Evolutionary conservation across 1,284 basidiomycete genomes (phyloP), one percentile per base, ranked within the genome.

Genomic region (Sanghuangporus weigelae): DNA sequence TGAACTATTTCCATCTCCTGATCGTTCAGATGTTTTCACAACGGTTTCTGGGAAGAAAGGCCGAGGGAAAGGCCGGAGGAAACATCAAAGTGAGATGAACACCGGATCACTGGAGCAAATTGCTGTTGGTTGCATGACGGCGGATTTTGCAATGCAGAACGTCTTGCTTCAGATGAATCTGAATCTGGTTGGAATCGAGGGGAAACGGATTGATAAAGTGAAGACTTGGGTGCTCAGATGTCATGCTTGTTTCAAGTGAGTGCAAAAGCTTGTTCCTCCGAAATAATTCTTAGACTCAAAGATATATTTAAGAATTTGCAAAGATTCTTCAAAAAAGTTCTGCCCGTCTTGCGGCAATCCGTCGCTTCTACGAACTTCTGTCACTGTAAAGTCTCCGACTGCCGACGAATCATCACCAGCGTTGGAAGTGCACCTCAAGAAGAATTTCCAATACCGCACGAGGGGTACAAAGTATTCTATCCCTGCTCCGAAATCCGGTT

Each of bases 141-240:
- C 93, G 44, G 97, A 99, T 83, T 99, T 95, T 76, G 97, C 97
- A 14, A 97, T 99, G 85, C 97, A 99, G 77, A 99, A 99, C 72
- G 95, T 99, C 12, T 77, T 98, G 64, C 77, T 99, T 60, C 96
- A 98, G 73, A 97, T 99, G 92, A 92, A 93, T 0, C 77, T 99
- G 62, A 90, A 89, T 67, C 81, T 99, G 35, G 89, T 99, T n/a
- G 90, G 95, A 14, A 84, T 92, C 19, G 94, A 96, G 69, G 97
- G 97, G 7, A 93, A 90, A 77, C 84, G 87, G 69, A 96, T 99
- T 66, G 84, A 90, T 68, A 90, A 87, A 69, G 90, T 99, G 38
- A 95, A 96, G 78, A 98, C 89, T 67, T 99, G 95, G 93, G 94
- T 98, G 1, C 78, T 99, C 67, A 80, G 97, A 63, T 99, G 97